phyloP scores from a whole-genome alignment of 176 grass and related monocot species.

The Phragmites australis region DNA sequence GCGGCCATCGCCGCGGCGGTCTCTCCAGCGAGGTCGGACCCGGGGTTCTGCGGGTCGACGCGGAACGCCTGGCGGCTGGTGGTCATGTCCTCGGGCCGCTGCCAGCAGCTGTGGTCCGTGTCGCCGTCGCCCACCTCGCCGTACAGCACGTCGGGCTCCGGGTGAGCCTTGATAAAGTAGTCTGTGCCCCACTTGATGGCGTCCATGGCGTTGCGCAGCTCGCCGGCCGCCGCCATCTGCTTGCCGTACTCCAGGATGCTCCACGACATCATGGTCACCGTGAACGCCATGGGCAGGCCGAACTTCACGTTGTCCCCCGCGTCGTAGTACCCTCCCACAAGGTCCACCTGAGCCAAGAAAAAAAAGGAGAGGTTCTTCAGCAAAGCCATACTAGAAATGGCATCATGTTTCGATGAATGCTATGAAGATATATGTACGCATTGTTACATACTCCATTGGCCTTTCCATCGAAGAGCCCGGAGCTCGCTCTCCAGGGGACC shows the following conservation, averaged over 20 bases:
- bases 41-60: slow-evolving; percentile 68
- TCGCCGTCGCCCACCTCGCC: slow-evolving; percentile 92
- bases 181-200: slow-evolving; percentile 94
- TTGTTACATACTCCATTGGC: slow-evolving; percentile 65
- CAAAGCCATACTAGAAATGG: neutral
- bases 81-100: slow-evolving; percentile 92
- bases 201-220: slow-evolving; percentile 84
- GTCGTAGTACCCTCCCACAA: slow-evolving; percentile 92
- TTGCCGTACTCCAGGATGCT: slow-evolving; percentile 83
- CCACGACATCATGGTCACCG: slow-evolving; percentile 97
- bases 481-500: slow-evolving; percentile 75
- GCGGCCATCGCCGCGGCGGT: slow-evolving; percentile 85
- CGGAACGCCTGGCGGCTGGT: slow-evolving; percentile 84
- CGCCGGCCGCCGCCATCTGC: slow-evolving; percentile 68
- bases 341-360: slow-evolving; percentile 55
- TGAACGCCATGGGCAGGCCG: slow-evolving; percentile 92
- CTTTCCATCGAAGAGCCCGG: slow-evolving; percentile 81
- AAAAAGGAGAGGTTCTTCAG: neutral
- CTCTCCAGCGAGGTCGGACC: slow-evolving; percentile 89
- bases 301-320: slow-evolving; percentile 96
- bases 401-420: neutral
- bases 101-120: slow-evolving; percentile 89
- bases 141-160: slow-evolving; percentile 79
- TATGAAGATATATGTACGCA: neutral
- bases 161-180: slow-evolving; percentile 97